Evolutionary conservation across 2,329 filamentous ascomycete species (phyloP), one percentile per base, ranked within the genome.

Genomic region (Cladophialophora immunda): DNA sequence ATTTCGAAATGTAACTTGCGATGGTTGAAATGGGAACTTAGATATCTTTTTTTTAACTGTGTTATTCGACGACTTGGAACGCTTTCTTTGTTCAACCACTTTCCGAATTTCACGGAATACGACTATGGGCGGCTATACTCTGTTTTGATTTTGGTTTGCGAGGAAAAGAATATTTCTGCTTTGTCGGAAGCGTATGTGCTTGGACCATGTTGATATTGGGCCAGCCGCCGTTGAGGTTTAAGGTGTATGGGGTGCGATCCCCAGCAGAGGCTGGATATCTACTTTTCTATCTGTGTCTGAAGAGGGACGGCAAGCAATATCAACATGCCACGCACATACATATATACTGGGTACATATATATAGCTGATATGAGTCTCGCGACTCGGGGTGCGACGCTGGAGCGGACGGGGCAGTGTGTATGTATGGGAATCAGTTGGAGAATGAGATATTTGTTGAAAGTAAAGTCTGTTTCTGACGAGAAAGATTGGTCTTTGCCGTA

Each of bases 61-160:
- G 45, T 61, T 61, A 61, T 41, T 22, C 58, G 27, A 61, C 36
- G 58, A 61, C 32, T 53, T 61, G 45, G 30, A 61, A 50, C 58
- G 27, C n/a, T 55, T 61, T 61, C 22, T 36, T 22, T 61, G n/a
- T 53, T 53, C 47, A 30, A n/a, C 5, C 4, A 38, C 52, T n/a
- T 58, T 38, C 55, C 30, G 34, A 41, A 32, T 22, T 58, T 25
- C 9, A 25, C 47, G 47, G 47, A 61, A 61, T 27, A 61, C 13
- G 58, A 61, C 47, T 54, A 61, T 41, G 58, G 58, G 45, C 30
- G 58, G 58, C 58, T 36, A 54, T 38, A 19, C 34, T 53, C 19
- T 61, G 58, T 61, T 61, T 36, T 53, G 27, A 6, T 32, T 55
- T 32, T 32, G 27, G n/a, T 32, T 13, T 55, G 15, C 53, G 6